phyloP scores from a whole-genome alignment of 2,329 filamentous ascomycete genomes.

The Ceratocystis ficicola region DNA sequence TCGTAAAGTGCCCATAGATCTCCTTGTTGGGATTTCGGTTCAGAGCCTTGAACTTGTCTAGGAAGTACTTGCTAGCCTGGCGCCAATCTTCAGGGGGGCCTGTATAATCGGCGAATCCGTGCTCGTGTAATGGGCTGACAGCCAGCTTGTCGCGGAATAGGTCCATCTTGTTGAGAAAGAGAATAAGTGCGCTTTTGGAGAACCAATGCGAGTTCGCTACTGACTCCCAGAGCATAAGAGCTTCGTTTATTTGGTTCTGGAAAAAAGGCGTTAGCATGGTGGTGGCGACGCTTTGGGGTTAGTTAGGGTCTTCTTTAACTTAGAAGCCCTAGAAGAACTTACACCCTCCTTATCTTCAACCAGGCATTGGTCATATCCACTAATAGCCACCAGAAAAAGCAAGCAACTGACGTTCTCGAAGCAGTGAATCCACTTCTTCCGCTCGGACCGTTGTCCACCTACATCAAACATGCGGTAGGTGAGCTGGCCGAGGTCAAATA shows the following conservation, averaged over 20 bases:
- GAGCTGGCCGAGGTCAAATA: constrained; percentile 81
- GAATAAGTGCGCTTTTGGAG: constrained; percentile 65
- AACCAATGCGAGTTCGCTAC: constrained; percentile 83
- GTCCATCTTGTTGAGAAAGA: constrained; percentile 83
- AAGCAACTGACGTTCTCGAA: constrained; percentile 90
- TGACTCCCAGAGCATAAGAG: constrained; percentile 75
- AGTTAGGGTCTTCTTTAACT: not conserved
- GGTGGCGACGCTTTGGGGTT: not conserved
- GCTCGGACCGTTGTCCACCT: constrained; percentile 79
- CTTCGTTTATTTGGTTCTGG: constrained; percentile 85
- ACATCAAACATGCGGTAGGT: constrained; percentile 97
- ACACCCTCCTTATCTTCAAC: constrained; percentile 95
- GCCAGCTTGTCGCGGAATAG: constrained; percentile 67
- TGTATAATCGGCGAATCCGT: constrained; percentile 67
- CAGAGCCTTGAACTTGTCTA: constrained; percentile 65
- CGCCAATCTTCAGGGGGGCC: constrained; percentile 60
- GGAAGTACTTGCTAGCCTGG: constrained; percentile 66
- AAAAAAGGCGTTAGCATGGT: constrained; percentile 18
- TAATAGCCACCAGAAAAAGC: constrained; percentile 87
- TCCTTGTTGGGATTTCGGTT: constrained; percentile 57
- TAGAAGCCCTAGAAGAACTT: constrained; percentile 33
- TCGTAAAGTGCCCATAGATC: constrained; percentile 51
- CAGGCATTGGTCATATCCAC: constrained; percentile 89
- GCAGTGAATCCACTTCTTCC: constrained; percentile 96
- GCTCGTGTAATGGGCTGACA: constrained; percentile 56